A percentile compares a stretch with the other conserved stretches of the same genome.
Conservation (phyloP, 2,329 filamentous ascomycete genomes). For the Phaeophleospora eucalypticola region DNA sequence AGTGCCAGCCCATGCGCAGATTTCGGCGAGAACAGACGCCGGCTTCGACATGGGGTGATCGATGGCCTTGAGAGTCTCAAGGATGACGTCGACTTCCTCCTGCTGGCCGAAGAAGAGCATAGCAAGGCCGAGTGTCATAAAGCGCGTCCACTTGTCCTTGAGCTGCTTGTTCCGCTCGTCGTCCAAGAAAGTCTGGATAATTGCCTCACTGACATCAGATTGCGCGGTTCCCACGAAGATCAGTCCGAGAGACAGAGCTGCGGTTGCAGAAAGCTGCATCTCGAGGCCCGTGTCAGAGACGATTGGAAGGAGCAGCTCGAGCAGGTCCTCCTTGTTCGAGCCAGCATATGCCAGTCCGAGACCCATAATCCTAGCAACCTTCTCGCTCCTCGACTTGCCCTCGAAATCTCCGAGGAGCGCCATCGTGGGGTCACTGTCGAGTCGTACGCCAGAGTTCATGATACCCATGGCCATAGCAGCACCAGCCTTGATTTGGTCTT, state of each 20-base stretch:
- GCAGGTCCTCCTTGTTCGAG: conserved; percentile 83
- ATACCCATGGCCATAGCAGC: conserved; percentile 91
- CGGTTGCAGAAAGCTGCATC: conserved; percentile 96
- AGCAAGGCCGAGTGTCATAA: conserved; percentile 89
- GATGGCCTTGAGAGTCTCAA: conserved; percentile 94
- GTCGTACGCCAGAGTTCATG: conserved; percentile 84
- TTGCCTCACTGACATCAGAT: conserved; percentile 83
- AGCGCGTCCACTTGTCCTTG: conserved; percentile 97
- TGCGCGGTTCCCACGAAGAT: conserved; percentile 92
- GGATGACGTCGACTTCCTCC: conserved; percentile 96
- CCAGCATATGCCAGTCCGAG: conserved; percentile 92
- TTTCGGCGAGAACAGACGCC: conserved; percentile 89
- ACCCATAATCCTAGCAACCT: conserved; percentile 89
- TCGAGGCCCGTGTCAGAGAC: conserved; percentile 78
- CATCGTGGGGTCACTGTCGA: conserved; percentile 85
- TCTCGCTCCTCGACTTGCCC: conserved; percentile 70
- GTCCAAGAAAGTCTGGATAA: conserved; percentile 88
- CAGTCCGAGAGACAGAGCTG: conserved; percentile 82
- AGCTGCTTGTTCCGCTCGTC: conserved; percentile 86
- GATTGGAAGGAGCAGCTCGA: conserved; percentile 80
- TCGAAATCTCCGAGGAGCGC: conserved; percentile 81
- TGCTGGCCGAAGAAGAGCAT: conserved; percentile 94
- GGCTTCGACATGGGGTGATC: conserved; percentile 96
- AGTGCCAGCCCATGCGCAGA: conserved; percentile 96
- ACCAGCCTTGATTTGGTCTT: conserved; percentile 84